These are phyloP conservation scores for Boletales sp. DNA, from an alignment of 768 basidiomycete species.

Conservation along the genomic window DNA sequence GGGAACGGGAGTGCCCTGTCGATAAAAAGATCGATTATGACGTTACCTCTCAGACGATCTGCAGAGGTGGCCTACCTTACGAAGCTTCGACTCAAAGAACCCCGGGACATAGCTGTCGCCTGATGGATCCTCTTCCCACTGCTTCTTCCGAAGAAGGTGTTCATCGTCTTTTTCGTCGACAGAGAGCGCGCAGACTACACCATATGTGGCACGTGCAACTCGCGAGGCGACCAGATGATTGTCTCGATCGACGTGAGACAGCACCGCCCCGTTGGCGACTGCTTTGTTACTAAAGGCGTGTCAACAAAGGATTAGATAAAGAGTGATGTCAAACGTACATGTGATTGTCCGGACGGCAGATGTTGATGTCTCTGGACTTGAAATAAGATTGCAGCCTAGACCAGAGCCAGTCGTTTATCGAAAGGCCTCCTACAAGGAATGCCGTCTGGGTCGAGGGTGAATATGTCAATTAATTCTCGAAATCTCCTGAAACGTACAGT, in stretches of 20 bases:
- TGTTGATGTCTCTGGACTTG: not conserved
- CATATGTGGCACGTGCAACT: slow-evolving; percentile 1
- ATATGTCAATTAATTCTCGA: too few species aligned
- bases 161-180: slow-evolving; percentile 7
- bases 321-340: not conserved
- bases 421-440: slow-evolving; percentile 11
- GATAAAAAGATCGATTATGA: not conserved
- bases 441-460: slow-evolving; percentile 3
- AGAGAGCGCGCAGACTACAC: not conserved
- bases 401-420: slow-evolving; percentile 6
- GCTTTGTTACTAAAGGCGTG: slow-evolving; percentile 7
- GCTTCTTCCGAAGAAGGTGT: not conserved
- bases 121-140: not conserved
- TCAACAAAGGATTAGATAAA: not conserved
- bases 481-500: not conserved
- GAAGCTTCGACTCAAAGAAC: slow-evolving; percentile 11
- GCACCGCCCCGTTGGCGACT: slow-evolving; percentile 3
- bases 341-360: slow-evolving; percentile 10
- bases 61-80: not conserved
- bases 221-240: not conserved
- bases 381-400: slow-evolving; percentile 8
- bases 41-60: not conserved
- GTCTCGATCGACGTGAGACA: not conserved
- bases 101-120: slow-evolving; percentile 10
- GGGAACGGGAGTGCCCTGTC: slow-evolving; percentile 1